Base-by-base conservation (phyloP, 1,139 yeast genomes). In the Blastobotrys petasosporus region DNA sequence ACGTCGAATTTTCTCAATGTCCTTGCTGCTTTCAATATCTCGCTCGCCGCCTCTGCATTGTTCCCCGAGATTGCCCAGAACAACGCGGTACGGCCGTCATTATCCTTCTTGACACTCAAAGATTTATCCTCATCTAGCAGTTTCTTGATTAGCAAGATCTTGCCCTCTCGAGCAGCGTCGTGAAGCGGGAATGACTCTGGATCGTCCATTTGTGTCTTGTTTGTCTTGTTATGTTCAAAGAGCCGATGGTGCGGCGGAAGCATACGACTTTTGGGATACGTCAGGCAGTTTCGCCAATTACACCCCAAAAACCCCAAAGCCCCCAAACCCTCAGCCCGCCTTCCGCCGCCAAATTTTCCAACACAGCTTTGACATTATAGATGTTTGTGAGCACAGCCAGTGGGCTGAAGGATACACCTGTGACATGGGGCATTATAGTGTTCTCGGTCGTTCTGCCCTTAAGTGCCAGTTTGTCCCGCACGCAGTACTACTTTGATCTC, bases 1-100 rank as follows among this genome's bases (percentile, higher is more conserved):
- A 86, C 62, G 54, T 86, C 94, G 30, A 76, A 59, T 20, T 62
- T 59, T 51, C 41, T 54, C 7, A 47, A 44, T 52, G 42, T 61
- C 41, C 38, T 50, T 31, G 56, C 61, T 3, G 75, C 73, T 32
- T 73, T 66, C 23, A 83, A 62, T 11, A 85, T 65, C 37, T 69
- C 62, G 35, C 75, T 64, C 1, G 79, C 81, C 25, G 84, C 69
- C 30, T 76, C 80, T 9, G 65, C 57, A 51, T 81, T 74, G 46
- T 80, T 77, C 55, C 73, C 72, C 1, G 95, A 79, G 32, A 82
- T 78, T 0, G 97, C 96, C 97, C 97, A 90, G 61, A 86, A 94
- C 42, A 90, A 67, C 3, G 96, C 85, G 2, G 85, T 81, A 52
- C 97, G 74, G 2, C 81, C 84, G 60, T 88, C 97, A 5, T 72